These are phyloP conservation scores for Metschnikowia lochheadii DNA, from an alignment of 805 yeast genomes.

Conservation along the genomic window DNA sequence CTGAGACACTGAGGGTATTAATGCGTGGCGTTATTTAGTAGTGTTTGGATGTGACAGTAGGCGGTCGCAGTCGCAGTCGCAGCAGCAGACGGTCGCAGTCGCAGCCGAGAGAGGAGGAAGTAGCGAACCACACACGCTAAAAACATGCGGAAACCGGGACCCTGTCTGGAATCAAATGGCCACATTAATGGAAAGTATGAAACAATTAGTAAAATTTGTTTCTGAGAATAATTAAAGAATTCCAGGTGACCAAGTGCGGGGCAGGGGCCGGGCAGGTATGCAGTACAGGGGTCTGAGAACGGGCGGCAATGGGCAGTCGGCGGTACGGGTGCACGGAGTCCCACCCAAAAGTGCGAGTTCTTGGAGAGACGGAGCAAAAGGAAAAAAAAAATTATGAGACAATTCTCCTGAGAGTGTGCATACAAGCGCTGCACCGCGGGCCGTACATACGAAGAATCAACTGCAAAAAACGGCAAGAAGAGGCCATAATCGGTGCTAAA, in stretches of 20 bases:
- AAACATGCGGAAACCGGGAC: neutral
- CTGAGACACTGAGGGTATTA: too few relatives aligned
- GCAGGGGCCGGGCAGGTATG: neutral
- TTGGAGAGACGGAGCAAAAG: neutral
- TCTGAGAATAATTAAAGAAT: neutral
- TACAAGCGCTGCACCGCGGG: neutral
- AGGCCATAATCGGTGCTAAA: neutral
- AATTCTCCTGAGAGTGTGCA: slow-evolving; percentile 3
- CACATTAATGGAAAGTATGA: neutral
- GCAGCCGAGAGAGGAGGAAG: neutral
- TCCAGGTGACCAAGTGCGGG: neutral
- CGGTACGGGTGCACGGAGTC: slow-evolving; percentile 4
- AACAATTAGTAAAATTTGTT: neutral
- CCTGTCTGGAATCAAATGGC: neutral
- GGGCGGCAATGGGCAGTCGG: neutral
- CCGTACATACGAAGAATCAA: neutral
- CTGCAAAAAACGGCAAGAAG: neutral
- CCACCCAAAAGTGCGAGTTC: neutral
- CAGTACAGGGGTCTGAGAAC: neutral
- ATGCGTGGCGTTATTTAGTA: too few relatives aligned
- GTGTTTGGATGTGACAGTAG: too few relatives aligned
- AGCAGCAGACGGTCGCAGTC: neutral
- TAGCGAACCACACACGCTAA: neutral
- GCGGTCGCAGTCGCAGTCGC: neutral
- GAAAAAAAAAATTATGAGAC: slow-evolving; percentile 1